Evolutionary conservation across 495 filamentous ascomycete species (phyloP).

Genomic region (Acidomyces sp.): DNA sequence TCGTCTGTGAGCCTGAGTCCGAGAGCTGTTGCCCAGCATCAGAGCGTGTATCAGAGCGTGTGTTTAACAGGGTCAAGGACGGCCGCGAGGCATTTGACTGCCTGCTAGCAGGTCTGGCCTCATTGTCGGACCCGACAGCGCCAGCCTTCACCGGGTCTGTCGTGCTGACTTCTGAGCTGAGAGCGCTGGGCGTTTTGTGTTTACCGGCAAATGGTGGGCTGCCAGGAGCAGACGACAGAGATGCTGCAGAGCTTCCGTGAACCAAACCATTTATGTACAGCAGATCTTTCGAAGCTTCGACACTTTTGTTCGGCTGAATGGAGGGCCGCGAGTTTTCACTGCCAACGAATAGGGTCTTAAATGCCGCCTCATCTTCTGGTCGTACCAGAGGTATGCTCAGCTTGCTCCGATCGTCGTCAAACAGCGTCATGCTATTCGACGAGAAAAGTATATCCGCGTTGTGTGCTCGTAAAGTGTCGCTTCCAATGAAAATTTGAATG

Average conservation of each 20-base stretch:
- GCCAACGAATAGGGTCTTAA: conserved; percentile 58
- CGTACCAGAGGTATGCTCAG: conserved; percentile 85
- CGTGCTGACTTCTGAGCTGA: conserved; percentile 3
- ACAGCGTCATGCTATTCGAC: conserved; percentile 71
- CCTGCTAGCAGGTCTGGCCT: conserved; percentile 18
- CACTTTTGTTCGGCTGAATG: neutral
- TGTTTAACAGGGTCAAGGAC: conserved; percentile 8
- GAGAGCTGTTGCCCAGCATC: conserved; percentile 1
- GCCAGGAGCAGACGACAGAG: conserved; percentile 14
- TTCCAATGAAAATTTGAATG: conserved; percentile 30
- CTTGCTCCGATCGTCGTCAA: conserved; percentile 75
- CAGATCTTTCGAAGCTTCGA: conserved; percentile 1
- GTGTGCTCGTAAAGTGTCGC: conserved; percentile 72
- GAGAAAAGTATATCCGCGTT: conserved; percentile 89
- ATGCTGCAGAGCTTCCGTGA: conserved; percentile 15
- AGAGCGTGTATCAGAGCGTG: conserved; percentile 2
- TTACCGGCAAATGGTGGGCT: conserved; percentile 19
- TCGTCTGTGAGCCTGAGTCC: conserved; percentile 19
- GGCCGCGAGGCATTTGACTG: conserved; percentile 16
- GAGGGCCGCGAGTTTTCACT: conserved; percentile 23
- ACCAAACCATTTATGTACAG: conserved; percentile 17
- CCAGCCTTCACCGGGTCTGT: conserved; percentile 10
- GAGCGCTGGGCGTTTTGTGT: conserved; percentile 14
- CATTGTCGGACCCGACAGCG: conserved; percentile 6
- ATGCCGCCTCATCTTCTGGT: conserved; percentile 73